Conservation (phyloP, 2,329 filamentous ascomycete species). For the Pseudogymnoascus sp. region DNA sequence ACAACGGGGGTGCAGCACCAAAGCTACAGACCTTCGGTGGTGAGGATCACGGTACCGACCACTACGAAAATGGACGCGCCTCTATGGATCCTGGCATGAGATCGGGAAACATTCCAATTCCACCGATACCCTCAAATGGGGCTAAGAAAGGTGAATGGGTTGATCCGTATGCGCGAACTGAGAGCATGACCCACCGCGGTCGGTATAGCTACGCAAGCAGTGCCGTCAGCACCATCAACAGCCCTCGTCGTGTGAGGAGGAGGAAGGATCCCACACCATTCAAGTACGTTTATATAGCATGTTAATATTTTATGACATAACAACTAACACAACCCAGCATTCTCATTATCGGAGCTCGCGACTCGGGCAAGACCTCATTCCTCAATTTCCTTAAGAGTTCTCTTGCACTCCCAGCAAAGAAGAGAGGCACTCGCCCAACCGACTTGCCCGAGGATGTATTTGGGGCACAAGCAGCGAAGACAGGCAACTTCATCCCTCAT, state of each 20-base stretch:
- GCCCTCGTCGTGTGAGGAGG: conserved; percentile 81
- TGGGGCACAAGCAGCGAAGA: conserved; percentile 30
- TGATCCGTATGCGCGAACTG: conserved; percentile 75
- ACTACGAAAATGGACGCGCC: conserved; percentile 36
- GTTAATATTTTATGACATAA: conserved; percentile 18
- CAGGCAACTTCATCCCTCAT: conserved; percentile 72
- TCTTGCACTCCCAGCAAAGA: conserved; percentile 74
- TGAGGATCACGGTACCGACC: conserved; percentile 45
- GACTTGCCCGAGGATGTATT: conserved; percentile 48
- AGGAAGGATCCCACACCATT: conserved; percentile 97
- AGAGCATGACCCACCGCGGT: conserved; percentile 95
- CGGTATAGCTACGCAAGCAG: conserved; percentile 95
- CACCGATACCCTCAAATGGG: conserved; percentile 45
- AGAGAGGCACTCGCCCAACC: conserved; percentile 44
- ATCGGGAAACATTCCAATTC: conserved; percentile 41
- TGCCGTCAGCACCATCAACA: conserved; percentile 85
- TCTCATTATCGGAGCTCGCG: conserved; percentile 79
- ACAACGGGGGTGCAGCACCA: conserved; percentile 33
- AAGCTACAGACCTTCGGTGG: conserved; percentile 42
- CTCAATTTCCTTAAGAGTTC: conserved; percentile 90
- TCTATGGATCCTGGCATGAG: conserved; percentile 47
- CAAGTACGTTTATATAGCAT: conserved; percentile 63
- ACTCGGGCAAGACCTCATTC: conserved; percentile 92
- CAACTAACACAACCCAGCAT: conserved; percentile 50
- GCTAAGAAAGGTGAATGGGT: conserved; percentile 44